phyloP scores from a whole-genome alignment of 345 rosid species.

The Euphorbia lathyris region DNA sequence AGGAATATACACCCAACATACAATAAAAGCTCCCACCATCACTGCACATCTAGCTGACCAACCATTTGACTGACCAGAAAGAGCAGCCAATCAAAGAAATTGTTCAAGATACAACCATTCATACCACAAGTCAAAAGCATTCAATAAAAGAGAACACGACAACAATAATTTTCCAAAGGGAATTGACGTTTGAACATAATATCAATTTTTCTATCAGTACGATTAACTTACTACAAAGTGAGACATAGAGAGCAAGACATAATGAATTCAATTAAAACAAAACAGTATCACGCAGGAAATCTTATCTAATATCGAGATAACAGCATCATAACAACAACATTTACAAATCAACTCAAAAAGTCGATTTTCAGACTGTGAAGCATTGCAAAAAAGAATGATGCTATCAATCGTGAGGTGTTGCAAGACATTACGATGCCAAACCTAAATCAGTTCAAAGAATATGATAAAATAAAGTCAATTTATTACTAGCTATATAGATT shows the following conservation, averaged over 20 bases:
- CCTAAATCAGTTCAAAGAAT: no score
- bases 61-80: neutral
- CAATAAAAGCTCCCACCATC: neutral
- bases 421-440: neutral
- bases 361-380: no score
- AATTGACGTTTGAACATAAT: no score
- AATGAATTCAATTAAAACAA: neutral
- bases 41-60: neutral
- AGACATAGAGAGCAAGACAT: neutral
- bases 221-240: neutral
- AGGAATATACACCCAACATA: neutral
- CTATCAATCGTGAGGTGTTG: neutral
- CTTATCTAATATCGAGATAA: neutral
- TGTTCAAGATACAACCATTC: neutral
- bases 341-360: no score
- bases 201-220: neutral
- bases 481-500: neutral
- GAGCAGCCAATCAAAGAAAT: neutral
- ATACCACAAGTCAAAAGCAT: neutral
- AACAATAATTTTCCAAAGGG: neutral
- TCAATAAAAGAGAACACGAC: neutral
- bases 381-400: no score
- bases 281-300: neutral
- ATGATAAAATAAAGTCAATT: no score
- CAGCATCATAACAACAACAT: neutral